Percentiles rank a stretch among this genome's conserved stretches.
Evolutionary conservation across 73 alveolate species (phyloP).

Genomic region (Stentor coeruleus): DNA sequence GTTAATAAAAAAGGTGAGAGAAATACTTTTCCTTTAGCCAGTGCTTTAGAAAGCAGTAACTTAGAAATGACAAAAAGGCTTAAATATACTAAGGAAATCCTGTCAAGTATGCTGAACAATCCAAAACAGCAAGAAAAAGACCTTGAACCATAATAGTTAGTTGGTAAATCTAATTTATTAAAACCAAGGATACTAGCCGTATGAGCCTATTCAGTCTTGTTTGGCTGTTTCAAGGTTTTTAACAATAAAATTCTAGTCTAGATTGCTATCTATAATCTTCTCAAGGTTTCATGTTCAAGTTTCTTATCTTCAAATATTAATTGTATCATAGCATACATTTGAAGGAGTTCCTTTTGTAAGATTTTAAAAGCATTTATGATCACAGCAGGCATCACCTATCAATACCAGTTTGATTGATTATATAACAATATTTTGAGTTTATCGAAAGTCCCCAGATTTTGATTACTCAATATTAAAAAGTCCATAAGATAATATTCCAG

Average conservation of each 20-base stretch:
- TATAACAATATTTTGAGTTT: background rate
- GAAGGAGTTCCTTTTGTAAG: background rate
- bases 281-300: background rate
- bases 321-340: background rate
- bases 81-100: slow-evolving; percentile 91
- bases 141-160: background rate
- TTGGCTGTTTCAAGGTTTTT: background rate
- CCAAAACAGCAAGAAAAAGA: background rate
- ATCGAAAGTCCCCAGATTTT: background rate
- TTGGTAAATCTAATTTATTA: background rate
- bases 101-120: slow-evolving; percentile 57
- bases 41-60: slow-evolving; percentile 87
- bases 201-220: background rate
- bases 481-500: background rate
- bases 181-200: background rate
- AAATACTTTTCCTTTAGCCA: slow-evolving; percentile 75
- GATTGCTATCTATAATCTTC: background rate
- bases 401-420: background rate
- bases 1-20: slow-evolving; percentile 98
- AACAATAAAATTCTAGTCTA: no score
- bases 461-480: background rate
- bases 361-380: background rate
- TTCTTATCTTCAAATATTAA: background rate
- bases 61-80: slow-evolving; percentile 95
- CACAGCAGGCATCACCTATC: background rate